Conservation (phyloP, 345 rosid genomes). For the Psidium friedrichsthalianum region DNA sequence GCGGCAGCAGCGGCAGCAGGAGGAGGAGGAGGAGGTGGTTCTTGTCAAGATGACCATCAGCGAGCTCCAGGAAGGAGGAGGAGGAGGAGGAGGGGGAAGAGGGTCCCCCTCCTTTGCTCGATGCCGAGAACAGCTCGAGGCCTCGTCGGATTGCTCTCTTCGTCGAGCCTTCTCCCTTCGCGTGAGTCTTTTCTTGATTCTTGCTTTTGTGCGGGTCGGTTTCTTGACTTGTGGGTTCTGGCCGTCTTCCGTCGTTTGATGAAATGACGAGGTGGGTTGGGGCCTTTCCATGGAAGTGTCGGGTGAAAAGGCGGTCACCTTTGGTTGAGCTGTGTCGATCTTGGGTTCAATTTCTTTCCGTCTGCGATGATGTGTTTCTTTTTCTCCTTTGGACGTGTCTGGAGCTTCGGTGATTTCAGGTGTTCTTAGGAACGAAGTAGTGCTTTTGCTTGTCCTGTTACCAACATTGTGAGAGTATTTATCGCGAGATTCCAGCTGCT, state of each 20-base stretch:
- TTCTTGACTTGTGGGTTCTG: background rate
- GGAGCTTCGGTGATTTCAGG: background rate
- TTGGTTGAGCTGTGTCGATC: background rate
- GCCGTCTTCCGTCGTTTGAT: background rate
- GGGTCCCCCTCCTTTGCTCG: constrained; percentile 34
- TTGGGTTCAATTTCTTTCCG: background rate
- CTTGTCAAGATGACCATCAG: constrained; percentile 23
- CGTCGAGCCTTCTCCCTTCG: constrained; percentile 96
- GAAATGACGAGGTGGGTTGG: background rate
- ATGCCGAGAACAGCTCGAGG: constrained; percentile 33
- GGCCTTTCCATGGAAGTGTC: background rate
- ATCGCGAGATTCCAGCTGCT: background rate
- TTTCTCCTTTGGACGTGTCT: background rate
- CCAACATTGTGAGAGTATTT: background rate
- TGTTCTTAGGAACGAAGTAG: background rate
- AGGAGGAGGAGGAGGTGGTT: background rate
- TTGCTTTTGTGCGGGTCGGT: background rate
- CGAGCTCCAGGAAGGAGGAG: constrained; percentile 31
- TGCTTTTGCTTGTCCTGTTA: background rate
- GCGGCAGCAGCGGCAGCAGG: background rate
- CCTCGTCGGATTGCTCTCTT: constrained; percentile 92
- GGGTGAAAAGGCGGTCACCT: background rate
- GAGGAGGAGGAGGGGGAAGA: constrained; percentile 45
- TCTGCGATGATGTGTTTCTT: background rate
- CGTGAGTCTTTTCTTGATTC: constrained; percentile 40